Evolutionary conservation across 2,329 filamentous ascomycete species (phyloP), one percentile per base, ranked within the genome.

Genomic region (Biscogniauxia sp.): DNA sequence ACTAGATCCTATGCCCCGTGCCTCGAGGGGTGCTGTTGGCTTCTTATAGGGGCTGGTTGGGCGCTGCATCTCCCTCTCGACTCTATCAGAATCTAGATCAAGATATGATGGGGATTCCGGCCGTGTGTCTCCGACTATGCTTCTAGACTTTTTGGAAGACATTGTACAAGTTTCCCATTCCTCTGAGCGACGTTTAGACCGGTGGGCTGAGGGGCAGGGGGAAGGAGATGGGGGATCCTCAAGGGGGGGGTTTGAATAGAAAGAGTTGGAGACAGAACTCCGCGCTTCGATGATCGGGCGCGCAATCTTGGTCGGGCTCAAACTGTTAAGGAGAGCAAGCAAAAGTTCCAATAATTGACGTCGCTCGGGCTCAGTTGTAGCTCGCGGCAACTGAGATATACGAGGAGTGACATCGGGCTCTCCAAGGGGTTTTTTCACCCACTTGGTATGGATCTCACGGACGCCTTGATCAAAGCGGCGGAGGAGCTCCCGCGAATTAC

Each of bases 371-470:
- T 69, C 66, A 17, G 67, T 68, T 19, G 68, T 67, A 15, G 67
- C 67, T 3, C 65, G 66, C 5, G 70, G 71, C 20, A 69, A 50
- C 5, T 61, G 53, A 6, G 61, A 66, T 9, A 57, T 52, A 50
- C 64, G 56, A 17, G 71, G 71, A 1, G 62, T 66, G 11, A 68
- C 63, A 25, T 60, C 66, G n/a, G 23, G 53, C 15, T 66, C 69
- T 5, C 62, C 68, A 11, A 32, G 56, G 4, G 70, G 64, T 28
- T 73, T 73, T 25, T 63, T 68, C 3, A 71, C 67, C 71, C 71
- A 73, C 59, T 67, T 69, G 20, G 54, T 65, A 57, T 71, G 68
- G 23, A 72, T 68, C 0, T 64, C 58, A 53, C 62, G 65, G 20
- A 66, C 71, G 2, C 60, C 62, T 11, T 68, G 60, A 25, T 63